A percentile compares a stretch with the other conserved stretches of the same genome.
These are phyloP conservation scores for Grammothele lineata DNA, from an alignment of 768 basidiomycete genomes.

Conservation along the genomic window DNA sequence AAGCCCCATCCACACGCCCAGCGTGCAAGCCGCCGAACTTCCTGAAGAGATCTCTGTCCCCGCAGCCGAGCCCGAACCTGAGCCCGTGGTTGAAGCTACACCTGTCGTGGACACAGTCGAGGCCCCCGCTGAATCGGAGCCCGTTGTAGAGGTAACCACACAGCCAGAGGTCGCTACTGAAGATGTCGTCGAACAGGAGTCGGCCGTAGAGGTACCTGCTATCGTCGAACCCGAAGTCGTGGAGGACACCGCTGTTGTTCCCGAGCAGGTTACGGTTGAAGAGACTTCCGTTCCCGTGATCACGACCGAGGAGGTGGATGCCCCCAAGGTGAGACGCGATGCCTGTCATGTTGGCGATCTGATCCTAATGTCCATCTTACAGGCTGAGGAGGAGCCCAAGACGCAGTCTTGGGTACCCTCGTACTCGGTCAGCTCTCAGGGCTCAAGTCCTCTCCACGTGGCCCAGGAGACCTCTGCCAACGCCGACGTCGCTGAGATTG, in stretches of 20 bases:
- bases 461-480: constrained; percentile 12
- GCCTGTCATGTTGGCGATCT: not conserved
- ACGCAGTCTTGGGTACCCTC: constrained; percentile 22
- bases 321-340: not conserved
- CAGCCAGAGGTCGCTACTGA: not conserved
- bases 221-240: not conserved
- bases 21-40: constrained; percentile 2
- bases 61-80: not conserved
- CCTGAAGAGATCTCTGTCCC: constrained; percentile 1
- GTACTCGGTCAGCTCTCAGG: constrained; percentile 24
- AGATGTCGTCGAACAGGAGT: not conserved
- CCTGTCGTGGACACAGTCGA: too few relatives aligned
- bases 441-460: constrained; percentile 17
- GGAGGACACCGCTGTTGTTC: not conserved
- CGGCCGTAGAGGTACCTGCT: not conserved
- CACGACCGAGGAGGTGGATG: constrained; percentile 1
- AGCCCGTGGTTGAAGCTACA: not conserved
- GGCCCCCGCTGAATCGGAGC: not conserved
- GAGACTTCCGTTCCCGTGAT: constrained; percentile 1
- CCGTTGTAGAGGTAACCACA: not conserved
- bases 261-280: not conserved
- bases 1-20: constrained; percentile 14
- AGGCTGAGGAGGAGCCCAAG: constrained; percentile 7
- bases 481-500: constrained; percentile 14
- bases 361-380: not conserved